Conservation (phyloP, 306 rosid species). For the Urtica urens region DNA sequence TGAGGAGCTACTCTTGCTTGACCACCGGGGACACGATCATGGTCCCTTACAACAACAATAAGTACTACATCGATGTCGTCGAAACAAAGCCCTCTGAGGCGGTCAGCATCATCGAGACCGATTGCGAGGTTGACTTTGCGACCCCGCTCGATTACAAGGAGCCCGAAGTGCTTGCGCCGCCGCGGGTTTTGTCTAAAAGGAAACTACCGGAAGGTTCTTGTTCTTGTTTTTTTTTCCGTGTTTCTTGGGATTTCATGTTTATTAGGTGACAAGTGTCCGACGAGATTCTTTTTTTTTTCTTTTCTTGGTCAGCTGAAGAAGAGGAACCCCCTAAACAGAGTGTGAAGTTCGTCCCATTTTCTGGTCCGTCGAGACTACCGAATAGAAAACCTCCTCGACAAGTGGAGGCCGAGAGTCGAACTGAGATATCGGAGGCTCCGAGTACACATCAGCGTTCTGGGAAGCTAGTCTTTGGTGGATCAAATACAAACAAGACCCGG, state of each 20-base stretch:
- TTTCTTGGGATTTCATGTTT: too few species aligned
- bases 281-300: too few species aligned
- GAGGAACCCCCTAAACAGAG: conserved; percentile 21
- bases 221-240: too few species aligned
- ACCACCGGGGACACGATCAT: conserved; percentile 48
- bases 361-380: conserved; percentile 38
- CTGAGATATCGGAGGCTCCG: conserved; percentile 20
- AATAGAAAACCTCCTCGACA: conserved; percentile 35
- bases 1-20: conserved; percentile 47
- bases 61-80: conserved; percentile 38
- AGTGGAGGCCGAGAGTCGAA: conserved; percentile 13
- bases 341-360: conserved; percentile 27
- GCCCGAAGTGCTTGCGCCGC: conserved; percentile 23
- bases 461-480: conserved; percentile 49
- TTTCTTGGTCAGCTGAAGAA: conserved; percentile 27
- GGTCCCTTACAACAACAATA: conserved; percentile 41
- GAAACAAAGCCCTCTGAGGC: conserved; percentile 45
- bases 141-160: conserved; percentile 43
- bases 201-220: conserved; percentile 26
- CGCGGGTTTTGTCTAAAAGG: conserved; percentile 12
- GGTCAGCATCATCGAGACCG: conserved; percentile 34
- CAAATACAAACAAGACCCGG: conserved; percentile 8
- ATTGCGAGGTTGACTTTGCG: conserved; percentile 44
- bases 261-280: too few species aligned
- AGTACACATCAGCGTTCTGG: conserved; percentile 19